Evolutionary conservation across 306 rosid genomes (phyloP).

Genomic region (Pyrus communis): DNA sequence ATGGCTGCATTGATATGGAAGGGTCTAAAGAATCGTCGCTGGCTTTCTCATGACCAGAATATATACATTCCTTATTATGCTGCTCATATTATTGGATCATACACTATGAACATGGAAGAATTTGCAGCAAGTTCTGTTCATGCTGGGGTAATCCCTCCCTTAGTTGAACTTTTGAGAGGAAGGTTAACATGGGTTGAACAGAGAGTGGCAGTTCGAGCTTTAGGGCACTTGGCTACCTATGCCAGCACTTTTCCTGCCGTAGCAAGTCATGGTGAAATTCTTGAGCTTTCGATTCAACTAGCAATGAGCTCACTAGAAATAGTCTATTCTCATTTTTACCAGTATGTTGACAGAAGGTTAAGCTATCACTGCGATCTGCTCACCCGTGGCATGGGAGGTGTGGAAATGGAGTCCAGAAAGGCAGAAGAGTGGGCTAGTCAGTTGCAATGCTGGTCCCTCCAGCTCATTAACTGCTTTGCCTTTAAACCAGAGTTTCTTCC

Average conservation of each 20-base stretch:
- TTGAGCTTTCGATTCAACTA: slow-evolving; percentile 86
- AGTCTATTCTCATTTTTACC: slow-evolving; percentile 93
- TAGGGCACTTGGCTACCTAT: slow-evolving; percentile 96
- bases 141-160: slow-evolving; percentile 82
- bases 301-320: slow-evolving; percentile 89
- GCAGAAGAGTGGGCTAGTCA: slow-evolving; percentile 99
- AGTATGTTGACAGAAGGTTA: slow-evolving; percentile 78
- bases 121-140: slow-evolving; percentile 81
- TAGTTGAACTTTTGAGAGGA: slow-evolving; percentile 91
- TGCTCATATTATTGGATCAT: slow-evolving; percentile 95
- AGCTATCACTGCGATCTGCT: slow-evolving; percentile 97
- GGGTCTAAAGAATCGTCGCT: slow-evolving; percentile 90
- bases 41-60: slow-evolving; percentile 98
- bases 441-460: slow-evolving; percentile 98
- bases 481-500: slow-evolving; percentile 92
- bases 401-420: slow-evolving; percentile 98
- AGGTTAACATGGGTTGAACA: slow-evolving; percentile 99
- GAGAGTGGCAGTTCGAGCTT: slow-evolving; percentile 97
- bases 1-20: slow-evolving; percentile 94
- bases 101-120: slow-evolving; percentile 98
- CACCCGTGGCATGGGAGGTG: slow-evolving; percentile 99
- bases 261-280: slow-evolving; percentile 86
- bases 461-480: slow-evolving; percentile 94
- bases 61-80: slow-evolving; percentile 96
- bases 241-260: slow-evolving; percentile 73